A percentile compares a stretch with the other conserved stretches of the same genome.
Evolutionary conservation across 495 filamentous ascomycete genomes (phyloP).

Genomic region (Talaromyces adpressus): DNA sequence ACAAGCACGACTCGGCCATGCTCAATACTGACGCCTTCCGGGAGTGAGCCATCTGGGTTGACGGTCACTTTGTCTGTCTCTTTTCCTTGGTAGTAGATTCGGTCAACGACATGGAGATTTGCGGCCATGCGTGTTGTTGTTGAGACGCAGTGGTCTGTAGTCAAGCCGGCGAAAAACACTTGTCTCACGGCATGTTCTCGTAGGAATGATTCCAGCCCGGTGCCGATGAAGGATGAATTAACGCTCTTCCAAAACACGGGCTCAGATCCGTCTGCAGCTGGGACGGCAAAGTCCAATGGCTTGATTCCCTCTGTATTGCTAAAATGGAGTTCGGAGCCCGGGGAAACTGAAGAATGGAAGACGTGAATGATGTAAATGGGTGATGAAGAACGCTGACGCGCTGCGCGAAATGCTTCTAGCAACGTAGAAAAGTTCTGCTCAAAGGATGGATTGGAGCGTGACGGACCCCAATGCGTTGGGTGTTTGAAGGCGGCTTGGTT

Average conservation of each 20-base stretch:
- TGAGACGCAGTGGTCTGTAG: conserved; percentile 45
- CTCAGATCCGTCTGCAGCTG: conserved; percentile 33
- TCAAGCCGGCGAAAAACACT: conserved; percentile 36
- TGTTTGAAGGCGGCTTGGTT: conserved; percentile 46
- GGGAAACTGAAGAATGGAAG: conserved; percentile 33
- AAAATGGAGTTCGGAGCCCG: conserved; percentile 25
- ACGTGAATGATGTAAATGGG: conserved; percentile 38
- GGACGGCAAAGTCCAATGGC: conserved; percentile 31
- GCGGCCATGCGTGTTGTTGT: conserved; percentile 44
- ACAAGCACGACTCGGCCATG: conserved; percentile 39
- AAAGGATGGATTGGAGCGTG: conserved; percentile 38
- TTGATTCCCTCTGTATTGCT: conserved; percentile 17
- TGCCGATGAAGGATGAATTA: conserved; percentile 44
- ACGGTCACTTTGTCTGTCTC: conserved; percentile 12
- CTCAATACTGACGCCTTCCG: conserved; percentile 15
- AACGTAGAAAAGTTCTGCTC: conserved; percentile 36
- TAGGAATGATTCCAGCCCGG: conserved; percentile 32
- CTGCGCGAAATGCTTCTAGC: conserved; percentile 32
- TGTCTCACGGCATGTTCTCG: conserved; percentile 26
- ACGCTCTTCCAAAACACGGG: conserved; percentile 38
- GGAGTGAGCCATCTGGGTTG: conserved; percentile 17
- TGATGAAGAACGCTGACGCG: conserved; percentile 12
- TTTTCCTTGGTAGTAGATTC: conserved; percentile 6
- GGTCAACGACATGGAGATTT: conserved; percentile 38
- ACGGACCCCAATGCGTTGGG: conserved; percentile 33